Evolutionary conservation across 257 asterid genomes (phyloP).

Genomic region (Solanum boliviense): DNA sequence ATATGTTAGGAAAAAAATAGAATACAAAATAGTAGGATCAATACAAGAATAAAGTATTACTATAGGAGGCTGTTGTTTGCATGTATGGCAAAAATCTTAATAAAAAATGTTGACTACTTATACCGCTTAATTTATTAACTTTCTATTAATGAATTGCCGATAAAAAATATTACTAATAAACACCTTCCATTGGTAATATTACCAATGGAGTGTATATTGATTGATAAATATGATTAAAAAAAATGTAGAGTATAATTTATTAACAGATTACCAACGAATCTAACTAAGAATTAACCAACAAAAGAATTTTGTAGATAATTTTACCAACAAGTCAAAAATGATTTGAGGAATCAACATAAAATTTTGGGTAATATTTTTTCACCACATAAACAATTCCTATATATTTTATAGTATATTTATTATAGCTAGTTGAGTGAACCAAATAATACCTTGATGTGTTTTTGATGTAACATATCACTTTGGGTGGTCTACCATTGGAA

Average conservation of each 20-base stretch:
- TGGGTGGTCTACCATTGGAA: neutral
- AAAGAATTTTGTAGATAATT: neutral
- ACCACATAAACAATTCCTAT: neutral
- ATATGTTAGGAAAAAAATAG: neutral
- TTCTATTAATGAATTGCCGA: no score
- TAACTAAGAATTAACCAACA: neutral
- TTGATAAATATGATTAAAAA: neutral
- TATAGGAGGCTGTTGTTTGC: neutral
- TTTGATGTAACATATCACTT: neutral
- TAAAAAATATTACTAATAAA: neutral
- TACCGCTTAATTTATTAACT: neutral
- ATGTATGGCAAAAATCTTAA: no score
- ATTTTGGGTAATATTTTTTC: neutral
- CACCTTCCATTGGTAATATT: neutral
- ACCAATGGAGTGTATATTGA: no score
- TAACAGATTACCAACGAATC: no score
- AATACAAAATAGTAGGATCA: neutral
- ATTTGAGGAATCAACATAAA: neutral
- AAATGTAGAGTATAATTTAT: neutral
- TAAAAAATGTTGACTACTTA: neutral
- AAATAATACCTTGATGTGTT: neutral
- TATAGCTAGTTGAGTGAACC: neutral
- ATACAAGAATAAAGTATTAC: neutral
- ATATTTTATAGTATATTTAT: neutral
- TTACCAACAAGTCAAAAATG: neutral